Base-by-base conservation (phyloP, 108 stramenopile species). In the Cyclotella atomus region DNA sequence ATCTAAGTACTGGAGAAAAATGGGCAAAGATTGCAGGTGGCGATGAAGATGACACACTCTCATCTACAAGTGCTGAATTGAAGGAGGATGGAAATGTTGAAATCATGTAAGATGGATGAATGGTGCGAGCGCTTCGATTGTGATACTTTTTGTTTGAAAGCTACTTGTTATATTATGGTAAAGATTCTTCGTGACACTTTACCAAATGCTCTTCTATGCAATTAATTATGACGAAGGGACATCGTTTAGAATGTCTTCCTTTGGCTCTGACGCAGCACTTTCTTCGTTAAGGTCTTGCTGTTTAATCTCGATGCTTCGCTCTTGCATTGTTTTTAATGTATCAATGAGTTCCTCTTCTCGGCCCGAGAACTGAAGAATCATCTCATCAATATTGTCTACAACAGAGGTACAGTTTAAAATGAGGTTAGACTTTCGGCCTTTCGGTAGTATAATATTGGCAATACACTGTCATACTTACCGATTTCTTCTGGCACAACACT, bases 1-100 rank as follows among this genome's bases (percentile, higher is more conserved):
- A 94, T 59, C 78, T 94, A 85, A 86, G 84, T 17, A 94, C 90
- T 10, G 93, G 93, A 28, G 88, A 94, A 85, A 87, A 88, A 17
- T 61, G 59, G 59, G 59, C 59, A 32, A 61, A 35, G 24, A 17
- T 61, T 34, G 59, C 33, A 9, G 72, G 83, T 52, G 52, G 70
- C 20, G 30, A 57, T 10, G 68, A 84, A 16, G 76, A 61, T 32
- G 71, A 81, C 27, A n/a, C n/a, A n/a, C n/a, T n/a, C n/a, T 29
- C 29, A 23, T 32, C 32, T 2, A 68, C 17, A 16, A 38, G 59
- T 61, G 59, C 36, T 19, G 59, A 61, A 21, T 32, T 61, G 33
- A 34, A 35, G 6, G 33, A 15, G 3, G 27, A 57, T 4, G 56
- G 19, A 4, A 27, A 35, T 49, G 4, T 49, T 12, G 7, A 41